Evolutionary conservation across 1,284 basidiomycete genomes (phyloP).

Genomic region (Phenoliferia sp.): DNA sequence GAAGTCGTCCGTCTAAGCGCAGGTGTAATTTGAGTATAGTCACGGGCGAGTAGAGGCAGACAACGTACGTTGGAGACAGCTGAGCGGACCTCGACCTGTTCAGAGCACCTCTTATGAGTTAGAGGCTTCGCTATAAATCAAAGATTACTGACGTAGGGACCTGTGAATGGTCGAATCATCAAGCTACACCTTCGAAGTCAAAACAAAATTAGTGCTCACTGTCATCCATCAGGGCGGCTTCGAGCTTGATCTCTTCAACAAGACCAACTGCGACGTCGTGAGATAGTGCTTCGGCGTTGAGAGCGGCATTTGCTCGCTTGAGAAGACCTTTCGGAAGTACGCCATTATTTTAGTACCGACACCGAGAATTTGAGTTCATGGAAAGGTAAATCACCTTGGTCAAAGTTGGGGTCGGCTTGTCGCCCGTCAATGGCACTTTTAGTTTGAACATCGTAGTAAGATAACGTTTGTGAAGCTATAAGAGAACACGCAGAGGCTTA

Average conservation of each 20-base stretch:
- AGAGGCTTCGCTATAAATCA: no score
- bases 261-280: constrained; percentile 8
- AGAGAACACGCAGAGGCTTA: neutral
- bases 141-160: no score
- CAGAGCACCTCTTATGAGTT: no score
- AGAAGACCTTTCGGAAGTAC: constrained; percentile 2
- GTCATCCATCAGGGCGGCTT: constrained; percentile 14
- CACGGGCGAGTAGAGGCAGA: no score
- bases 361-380: neutral
- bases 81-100: constrained; percentile 84
- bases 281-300: constrained; percentile 6
- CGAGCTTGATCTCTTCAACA: constrained; percentile 24
- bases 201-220: no score
- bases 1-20: constrained; percentile 88
- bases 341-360: neutral
- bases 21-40: no score
- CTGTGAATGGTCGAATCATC: no score
- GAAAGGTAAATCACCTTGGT: neutral
- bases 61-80: constrained; percentile 64
- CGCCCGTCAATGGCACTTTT: neutral
- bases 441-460: neutral
- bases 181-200: no score
- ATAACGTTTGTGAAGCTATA: neutral
- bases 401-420: constrained; percentile 18
- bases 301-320: constrained; percentile 6